These are phyloP conservation scores for Lactarius hatsudake DNA, from an alignment of 768 basidiomycete species.

Conservation along the genomic window DNA sequence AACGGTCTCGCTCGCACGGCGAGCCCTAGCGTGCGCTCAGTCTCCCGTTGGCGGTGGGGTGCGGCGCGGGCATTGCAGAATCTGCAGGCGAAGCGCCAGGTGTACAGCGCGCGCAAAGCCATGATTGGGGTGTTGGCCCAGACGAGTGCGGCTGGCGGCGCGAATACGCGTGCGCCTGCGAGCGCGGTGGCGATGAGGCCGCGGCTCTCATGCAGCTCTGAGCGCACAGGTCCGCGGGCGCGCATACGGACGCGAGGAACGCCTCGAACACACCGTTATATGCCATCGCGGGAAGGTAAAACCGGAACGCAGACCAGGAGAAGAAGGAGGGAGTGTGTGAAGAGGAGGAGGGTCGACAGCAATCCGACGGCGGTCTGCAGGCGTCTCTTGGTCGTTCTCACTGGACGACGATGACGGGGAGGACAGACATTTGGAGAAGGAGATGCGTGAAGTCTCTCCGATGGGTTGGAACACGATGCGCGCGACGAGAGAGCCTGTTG, in stretches of 20 bases:
- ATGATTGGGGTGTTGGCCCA: conserved; percentile 75
- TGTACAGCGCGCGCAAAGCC: conserved; percentile 60
- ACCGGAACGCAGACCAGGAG: conserved; percentile 61
- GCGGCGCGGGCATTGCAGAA: conserved; percentile 42
- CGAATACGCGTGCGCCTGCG: conserved; percentile 40
- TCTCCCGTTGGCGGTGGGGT: background rate
- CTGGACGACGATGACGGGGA: too few species aligned
- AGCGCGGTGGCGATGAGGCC: conserved; percentile 60
- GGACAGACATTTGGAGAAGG: too few species aligned
- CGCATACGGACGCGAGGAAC: conserved; percentile 78
- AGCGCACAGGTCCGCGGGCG: conserved; percentile 56
- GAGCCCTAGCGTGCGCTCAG: background rate
- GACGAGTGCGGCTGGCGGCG: conserved; percentile 62
- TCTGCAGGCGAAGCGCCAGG: conserved; percentile 44
- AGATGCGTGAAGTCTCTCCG: too few species aligned
- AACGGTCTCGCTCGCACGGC: background rate
- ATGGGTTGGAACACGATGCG: too few species aligned
- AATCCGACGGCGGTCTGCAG: too few species aligned
- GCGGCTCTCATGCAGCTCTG: conserved; percentile 85
- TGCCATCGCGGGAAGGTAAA: conserved; percentile 86
- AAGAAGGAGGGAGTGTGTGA: too few species aligned
- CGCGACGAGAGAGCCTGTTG: too few species aligned
- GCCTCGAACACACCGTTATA: conserved; percentile 94
- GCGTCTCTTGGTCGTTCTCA: too few species aligned
- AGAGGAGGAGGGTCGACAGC: too few species aligned